A percentile compares a stretch with the other conserved stretches of the same genome.
Conservation (phyloP, 2,329 filamentous ascomycete genomes). For the Cercospora sp. region DNA sequence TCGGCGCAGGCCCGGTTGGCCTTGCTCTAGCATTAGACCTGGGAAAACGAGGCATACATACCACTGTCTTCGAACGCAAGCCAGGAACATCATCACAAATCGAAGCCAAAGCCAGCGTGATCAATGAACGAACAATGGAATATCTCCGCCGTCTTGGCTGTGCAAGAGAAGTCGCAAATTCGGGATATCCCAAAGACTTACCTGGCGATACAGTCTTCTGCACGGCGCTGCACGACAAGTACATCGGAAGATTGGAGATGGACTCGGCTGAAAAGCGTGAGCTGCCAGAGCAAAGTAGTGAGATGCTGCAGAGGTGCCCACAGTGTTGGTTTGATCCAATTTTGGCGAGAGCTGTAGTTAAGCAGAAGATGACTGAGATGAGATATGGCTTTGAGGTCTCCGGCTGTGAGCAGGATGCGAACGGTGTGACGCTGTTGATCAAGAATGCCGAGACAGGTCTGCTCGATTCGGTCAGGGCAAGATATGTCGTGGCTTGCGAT, state of each 20-base stretch:
- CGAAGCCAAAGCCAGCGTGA: slow-evolving; percentile 10
- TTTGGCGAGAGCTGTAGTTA: not conserved
- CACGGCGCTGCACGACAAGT: slow-evolving; percentile 7
- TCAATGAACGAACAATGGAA: slow-evolving; percentile 14
- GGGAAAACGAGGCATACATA: slow-evolving; percentile 3
- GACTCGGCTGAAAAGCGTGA: not conserved
- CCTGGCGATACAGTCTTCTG: slow-evolving; percentile 10
- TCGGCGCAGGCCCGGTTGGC: slow-evolving; percentile 10
- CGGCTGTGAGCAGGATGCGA: slow-evolving; percentile 1
- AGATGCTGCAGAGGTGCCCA: slow-evolving; percentile 10
- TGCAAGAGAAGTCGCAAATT: not conserved
- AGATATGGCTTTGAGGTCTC: not conserved
- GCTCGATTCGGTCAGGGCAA: not conserved
- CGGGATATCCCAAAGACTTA: slow-evolving; percentile 3
- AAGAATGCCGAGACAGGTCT: slow-evolving; percentile 5
- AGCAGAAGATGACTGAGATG: slow-evolving; percentile 12
- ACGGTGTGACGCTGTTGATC: not conserved
- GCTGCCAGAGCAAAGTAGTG: slow-evolving; percentile 3
- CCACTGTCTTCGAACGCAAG: slow-evolving; percentile 10
- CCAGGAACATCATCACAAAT: slow-evolving; percentile 2
- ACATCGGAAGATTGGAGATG: slow-evolving; percentile 9
- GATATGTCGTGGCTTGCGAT: slow-evolving; percentile 11
- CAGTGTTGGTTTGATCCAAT: slow-evolving; percentile 14
- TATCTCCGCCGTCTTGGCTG: slow-evolving; percentile 6
- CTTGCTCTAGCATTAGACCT: slow-evolving; percentile 8